Conservation (phyloP, 768 basidiomycete genomes). For the Tremella fuciformis region DNA sequence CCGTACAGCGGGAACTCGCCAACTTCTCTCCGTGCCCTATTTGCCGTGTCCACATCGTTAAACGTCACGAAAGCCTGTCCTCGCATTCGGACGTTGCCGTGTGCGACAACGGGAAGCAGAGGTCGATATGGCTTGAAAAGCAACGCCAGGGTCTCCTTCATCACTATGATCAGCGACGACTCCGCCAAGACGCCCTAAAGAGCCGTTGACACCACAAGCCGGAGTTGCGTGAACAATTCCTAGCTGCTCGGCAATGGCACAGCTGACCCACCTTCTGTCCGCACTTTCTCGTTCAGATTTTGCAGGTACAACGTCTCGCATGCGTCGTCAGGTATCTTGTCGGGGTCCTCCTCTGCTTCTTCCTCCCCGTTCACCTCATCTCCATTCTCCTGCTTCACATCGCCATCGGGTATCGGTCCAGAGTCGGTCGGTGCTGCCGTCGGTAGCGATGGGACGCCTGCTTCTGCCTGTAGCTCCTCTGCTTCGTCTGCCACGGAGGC, state of each 20-base stretch:
- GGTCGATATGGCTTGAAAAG: slow-evolving; percentile 92
- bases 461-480: slow-evolving; percentile 11
- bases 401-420: not conserved
- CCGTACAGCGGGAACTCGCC: slow-evolving; percentile 91
- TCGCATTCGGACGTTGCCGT: slow-evolving; percentile 91
- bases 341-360: slow-evolving; percentile 23
- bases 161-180: slow-evolving; percentile 56
- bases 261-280: slow-evolving; percentile 48
- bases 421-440: not conserved
- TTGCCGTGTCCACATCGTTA: slow-evolving; percentile 72
- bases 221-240: not conserved
- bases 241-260: not conserved
- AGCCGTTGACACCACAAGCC: not conserved
- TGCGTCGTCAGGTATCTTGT: slow-evolving; percentile 47
- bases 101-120: slow-evolving; percentile 92
- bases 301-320: slow-evolving; percentile 93
- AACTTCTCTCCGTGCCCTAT: slow-evolving; percentile 87
- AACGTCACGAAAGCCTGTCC: slow-evolving; percentile 98
- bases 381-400: slow-evolving; percentile 14
- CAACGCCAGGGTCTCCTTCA: slow-evolving; percentile 80
- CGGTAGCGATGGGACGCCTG: not conserved
- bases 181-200: too few relatives aligned
- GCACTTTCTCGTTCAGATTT: slow-evolving; percentile 84
- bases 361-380: slow-evolving; percentile 17
- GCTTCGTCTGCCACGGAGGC: slow-evolving; percentile 12